phyloP scores from a whole-genome alignment of 495 filamentous ascomycete genomes.

The Annulohypoxylon stygium region DNA sequence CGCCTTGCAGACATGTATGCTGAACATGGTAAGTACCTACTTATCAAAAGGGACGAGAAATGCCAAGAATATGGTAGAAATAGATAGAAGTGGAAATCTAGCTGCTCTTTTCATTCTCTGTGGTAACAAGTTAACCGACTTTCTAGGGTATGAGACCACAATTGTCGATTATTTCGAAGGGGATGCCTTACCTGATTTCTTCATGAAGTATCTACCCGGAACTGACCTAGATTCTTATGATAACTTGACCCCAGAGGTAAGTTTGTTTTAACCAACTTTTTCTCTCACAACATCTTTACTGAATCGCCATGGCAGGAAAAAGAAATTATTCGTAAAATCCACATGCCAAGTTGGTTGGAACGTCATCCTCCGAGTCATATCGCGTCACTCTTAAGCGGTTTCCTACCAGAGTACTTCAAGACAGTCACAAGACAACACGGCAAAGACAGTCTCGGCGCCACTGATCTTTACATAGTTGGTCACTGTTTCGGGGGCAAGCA shows the following conservation, averaged over 20 bases:
- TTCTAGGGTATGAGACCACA: constrained; percentile 20
- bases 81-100: neutral
- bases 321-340: constrained; percentile 24
- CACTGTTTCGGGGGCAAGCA: constrained; percentile 35
- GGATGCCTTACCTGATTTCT: constrained; percentile 24
- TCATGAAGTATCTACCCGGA: constrained; percentile 27
- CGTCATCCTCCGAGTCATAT: constrained; percentile 15
- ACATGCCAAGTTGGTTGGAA: constrained; percentile 24
- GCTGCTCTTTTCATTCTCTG: neutral
- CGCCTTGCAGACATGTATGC: constrained; percentile 30
- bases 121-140: neutral
- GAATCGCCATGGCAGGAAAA: neutral
- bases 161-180: constrained; percentile 29
- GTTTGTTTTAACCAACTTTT: neutral
- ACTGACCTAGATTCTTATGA: constrained; percentile 23
- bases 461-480: constrained; percentile 10
- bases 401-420: constrained; percentile 14
- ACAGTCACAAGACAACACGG: neutral
- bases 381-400: constrained; percentile 15
- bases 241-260: constrained; percentile 9
- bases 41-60: no score
- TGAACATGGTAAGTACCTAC: neutral
- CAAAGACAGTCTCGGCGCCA: neutral
- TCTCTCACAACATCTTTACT: neutral
- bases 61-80: neutral